These are phyloP conservation scores for Myriosclerotinia curreyana DNA, from an alignment of 2,329 filamentous ascomycete species.

Conservation along the genomic window DNA sequence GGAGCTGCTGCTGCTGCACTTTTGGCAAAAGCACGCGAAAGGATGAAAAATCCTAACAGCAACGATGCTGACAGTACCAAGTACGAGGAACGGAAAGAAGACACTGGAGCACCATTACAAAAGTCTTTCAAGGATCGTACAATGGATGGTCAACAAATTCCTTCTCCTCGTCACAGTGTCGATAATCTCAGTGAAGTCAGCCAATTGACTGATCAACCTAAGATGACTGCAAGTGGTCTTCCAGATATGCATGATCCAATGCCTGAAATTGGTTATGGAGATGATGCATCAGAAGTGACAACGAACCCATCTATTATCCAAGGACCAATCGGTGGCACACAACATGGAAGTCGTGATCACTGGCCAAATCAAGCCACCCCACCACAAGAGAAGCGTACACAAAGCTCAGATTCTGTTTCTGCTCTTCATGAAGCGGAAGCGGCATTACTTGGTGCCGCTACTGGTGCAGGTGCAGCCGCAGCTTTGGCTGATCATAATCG, in stretches of 20 bases:
- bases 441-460: conserved; percentile 47
- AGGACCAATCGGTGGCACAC: conserved; percentile 57
- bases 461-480: conserved; percentile 53
- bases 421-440: conserved; percentile 39
- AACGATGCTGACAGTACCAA: conserved; percentile 33
- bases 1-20: conserved; percentile 32
- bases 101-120: conserved; percentile 53
- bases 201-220: conserved; percentile 43
- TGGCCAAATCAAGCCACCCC: conserved; percentile 58
- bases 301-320: conserved; percentile 85
- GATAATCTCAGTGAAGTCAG: conserved; percentile 51
- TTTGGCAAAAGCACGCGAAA: conserved; percentile 32
- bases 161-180: conserved; percentile 56
- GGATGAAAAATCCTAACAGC: conserved; percentile 26
- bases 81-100: conserved; percentile 33
- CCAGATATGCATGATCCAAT: conserved; percentile 68
- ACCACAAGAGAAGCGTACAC: conserved; percentile 32
- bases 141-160: conserved; percentile 51
- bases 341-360: conserved; percentile 42
- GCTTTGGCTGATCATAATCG: conserved; percentile 53
- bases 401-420: conserved; percentile 29
- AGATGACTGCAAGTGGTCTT: conserved; percentile 66
- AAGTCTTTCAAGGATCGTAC: conserved; percentile 66
- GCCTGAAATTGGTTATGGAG: conserved; percentile 70
- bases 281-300: conserved; percentile 61